Percentiles rank a stretch among this genome's conserved stretches.
Conservation (phyloP, 2,329 filamentous ascomycete genomes). For the Hirsutella minnesotensis region DNA sequence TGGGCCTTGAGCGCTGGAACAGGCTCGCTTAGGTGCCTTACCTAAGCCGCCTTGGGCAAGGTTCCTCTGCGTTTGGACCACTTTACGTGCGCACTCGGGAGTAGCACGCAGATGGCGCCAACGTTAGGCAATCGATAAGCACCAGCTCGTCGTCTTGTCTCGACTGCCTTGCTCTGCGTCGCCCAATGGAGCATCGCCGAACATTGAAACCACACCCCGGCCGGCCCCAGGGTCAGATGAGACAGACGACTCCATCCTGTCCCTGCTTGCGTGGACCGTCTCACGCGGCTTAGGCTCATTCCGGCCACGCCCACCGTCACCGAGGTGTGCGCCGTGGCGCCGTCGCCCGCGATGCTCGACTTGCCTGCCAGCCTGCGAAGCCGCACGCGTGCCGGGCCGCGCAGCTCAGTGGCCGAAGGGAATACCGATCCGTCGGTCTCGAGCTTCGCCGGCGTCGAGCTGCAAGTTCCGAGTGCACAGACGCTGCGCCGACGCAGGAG, state of each 20-base stretch:
- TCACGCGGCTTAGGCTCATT: not conserved
- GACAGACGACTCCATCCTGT: conserved; percentile 1
- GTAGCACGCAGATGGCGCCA: not conserved
- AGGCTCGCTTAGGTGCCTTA: not conserved
- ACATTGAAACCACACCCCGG: not conserved
- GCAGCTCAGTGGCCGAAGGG: no score
- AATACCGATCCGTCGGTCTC: no score
- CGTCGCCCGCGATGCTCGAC: no score
- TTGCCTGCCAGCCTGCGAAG: no score
- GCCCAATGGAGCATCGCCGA: not conserved
- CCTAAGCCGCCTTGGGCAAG: not conserved
- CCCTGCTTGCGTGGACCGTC: not conserved
- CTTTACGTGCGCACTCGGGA: not conserved
- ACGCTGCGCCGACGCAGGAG: no score
- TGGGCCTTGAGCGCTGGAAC: not conserved
- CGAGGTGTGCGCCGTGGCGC: no score
- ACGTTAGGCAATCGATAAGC: not conserved
- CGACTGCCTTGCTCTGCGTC: not conserved
- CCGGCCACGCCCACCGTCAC: no score
- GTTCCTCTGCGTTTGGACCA: not conserved
- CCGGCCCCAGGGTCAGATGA: conserved; percentile 1
- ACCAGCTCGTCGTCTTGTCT: not conserved
- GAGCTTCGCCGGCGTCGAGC: no score
- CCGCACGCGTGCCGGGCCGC: no score
- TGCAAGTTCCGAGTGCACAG: no score